Evolutionary conservation across 1,139 yeast species (phyloP), one percentile per base, ranked within the genome.

Genomic region (Debaryomyces sp.): DNA sequence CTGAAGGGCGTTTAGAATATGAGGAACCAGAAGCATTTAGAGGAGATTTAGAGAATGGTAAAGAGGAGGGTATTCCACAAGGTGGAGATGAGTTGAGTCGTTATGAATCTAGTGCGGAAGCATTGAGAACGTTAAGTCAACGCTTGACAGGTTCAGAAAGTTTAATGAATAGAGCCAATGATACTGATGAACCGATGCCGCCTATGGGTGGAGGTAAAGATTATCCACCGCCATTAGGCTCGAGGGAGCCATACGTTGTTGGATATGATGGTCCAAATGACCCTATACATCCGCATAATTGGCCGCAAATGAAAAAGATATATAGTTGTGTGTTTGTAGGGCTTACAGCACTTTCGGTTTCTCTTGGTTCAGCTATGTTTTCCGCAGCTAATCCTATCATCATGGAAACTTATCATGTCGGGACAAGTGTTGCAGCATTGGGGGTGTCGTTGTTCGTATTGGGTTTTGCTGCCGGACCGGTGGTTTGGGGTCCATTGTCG

Each of bases 391-490:
- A 77, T 9, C 49, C 59, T 0, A 75, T 64, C 21, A 58, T 86
- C 39, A 59, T 75, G 53, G 68, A 53, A 33, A 62, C 68, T 42
- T 87, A 64, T 60, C 78, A 77, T 47, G 80, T 87, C 34, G 81
- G 84, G 18, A 54, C 60, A 8, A 82, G 78, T 15, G 87, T 81
- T 4, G 82, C 84, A 6, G 75, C 85, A 7, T 72, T 89, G 39
- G 87, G 89, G 46, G 77, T 88, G 10, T 82, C 95, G 0, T 71
- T 89, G 26, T 89, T 81, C 58, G 96, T 89, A 17, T 61, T 86
- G 39, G 96, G 96, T 18, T 88, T 88, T 64, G 96, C 95, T 0
- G 77, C 87, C 0, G 96, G 96, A 15, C 96, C 96, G 6, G 71
- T 87, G 33, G 57, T 87, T 35, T 89, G 89, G 84, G 96, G 94